A percentile compares a stretch with the other conserved stretches of the same genome.
Evolutionary conservation across 306 rosid species (phyloP).

Genomic region (Hylodesmum podocarpum): DNA sequence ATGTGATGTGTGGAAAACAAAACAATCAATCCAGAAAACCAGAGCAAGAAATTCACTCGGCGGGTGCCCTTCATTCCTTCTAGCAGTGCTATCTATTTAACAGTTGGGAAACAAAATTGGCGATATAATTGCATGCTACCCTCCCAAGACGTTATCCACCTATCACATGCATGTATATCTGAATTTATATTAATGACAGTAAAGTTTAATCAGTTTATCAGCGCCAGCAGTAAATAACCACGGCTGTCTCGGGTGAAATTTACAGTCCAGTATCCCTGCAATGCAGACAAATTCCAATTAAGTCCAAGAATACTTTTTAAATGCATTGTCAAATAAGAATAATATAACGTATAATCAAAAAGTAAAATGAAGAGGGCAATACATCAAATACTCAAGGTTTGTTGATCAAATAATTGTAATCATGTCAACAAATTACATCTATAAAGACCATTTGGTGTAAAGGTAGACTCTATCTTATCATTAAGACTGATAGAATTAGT

Average conservation of each 20-base stretch:
- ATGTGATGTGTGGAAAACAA: constrained; percentile 17
- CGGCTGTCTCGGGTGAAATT: constrained; percentile 92
- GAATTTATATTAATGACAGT: constrained; percentile 55
- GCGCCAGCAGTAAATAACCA: constrained; percentile 94
- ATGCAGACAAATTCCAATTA: constrained; percentile 18
- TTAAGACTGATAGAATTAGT: background rate
- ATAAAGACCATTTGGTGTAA: background rate
- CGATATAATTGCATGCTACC: background rate
- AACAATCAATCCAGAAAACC: background rate
- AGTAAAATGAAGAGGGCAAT: background rate
- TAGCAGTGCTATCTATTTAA: background rate
- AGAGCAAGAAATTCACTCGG: background rate
- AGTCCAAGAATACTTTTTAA: background rate
- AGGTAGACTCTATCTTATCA: background rate
- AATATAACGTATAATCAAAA: background rate
- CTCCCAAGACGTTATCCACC: background rate
- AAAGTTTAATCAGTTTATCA: constrained; percentile 73
- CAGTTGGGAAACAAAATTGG: constrained; percentile 11
- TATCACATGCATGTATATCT: constrained; percentile 1
- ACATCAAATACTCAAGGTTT: background rate
- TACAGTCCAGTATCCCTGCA: constrained; percentile 92
- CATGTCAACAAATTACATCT: background rate
- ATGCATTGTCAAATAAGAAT: background rate
- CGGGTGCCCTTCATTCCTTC: background rate
- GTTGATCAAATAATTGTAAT: constrained; percentile 15